These are phyloP conservation scores for Aureobasidium lini DNA, from an alignment of 2,329 filamentous ascomycete genomes.

Conservation along the genomic window DNA sequence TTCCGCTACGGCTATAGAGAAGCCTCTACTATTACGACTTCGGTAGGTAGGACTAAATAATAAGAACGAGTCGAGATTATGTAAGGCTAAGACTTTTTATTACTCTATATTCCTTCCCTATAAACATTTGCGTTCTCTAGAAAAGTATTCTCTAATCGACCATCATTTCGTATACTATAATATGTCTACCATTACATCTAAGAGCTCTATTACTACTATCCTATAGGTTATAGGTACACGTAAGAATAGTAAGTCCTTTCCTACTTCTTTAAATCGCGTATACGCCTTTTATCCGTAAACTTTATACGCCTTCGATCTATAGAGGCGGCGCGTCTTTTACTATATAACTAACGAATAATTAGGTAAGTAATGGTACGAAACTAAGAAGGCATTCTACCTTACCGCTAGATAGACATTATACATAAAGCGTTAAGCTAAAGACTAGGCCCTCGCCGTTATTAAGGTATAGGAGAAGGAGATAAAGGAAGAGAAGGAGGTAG, in stretches of 20 bases:
- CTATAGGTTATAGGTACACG: constrained; percentile 53
- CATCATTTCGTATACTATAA: constrained; percentile 14
- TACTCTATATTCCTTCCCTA: background rate
- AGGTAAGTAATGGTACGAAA: constrained; percentile 93
- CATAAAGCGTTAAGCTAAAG: constrained; percentile 64
- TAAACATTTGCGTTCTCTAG: background rate
- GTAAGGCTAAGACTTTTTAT: background rate
- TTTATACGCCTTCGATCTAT: background rate
- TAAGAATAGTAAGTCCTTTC: constrained; percentile 61
- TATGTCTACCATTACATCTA: constrained; percentile 41
- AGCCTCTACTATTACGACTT: background rate
- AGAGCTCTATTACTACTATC: constrained; percentile 29
- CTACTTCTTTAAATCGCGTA: background rate
- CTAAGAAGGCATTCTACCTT: constrained; percentile 79
- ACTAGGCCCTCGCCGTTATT: constrained; percentile 62
- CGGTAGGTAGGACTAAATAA: background rate
- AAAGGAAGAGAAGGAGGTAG: constrained; percentile 91
- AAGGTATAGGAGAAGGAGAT: constrained; percentile 94
- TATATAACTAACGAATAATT: constrained; percentile 1
- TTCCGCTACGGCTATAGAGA: background rate
- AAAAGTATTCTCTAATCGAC: constrained; percentile 1
- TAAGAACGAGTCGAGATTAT: background rate
- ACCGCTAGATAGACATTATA: constrained; percentile 70
- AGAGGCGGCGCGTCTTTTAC: background rate
- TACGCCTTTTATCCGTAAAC: background rate